Evolutionary conservation across 2,329 filamentous ascomycete species (phyloP).

Genomic region (Trichophyton schoenleinii): DNA sequence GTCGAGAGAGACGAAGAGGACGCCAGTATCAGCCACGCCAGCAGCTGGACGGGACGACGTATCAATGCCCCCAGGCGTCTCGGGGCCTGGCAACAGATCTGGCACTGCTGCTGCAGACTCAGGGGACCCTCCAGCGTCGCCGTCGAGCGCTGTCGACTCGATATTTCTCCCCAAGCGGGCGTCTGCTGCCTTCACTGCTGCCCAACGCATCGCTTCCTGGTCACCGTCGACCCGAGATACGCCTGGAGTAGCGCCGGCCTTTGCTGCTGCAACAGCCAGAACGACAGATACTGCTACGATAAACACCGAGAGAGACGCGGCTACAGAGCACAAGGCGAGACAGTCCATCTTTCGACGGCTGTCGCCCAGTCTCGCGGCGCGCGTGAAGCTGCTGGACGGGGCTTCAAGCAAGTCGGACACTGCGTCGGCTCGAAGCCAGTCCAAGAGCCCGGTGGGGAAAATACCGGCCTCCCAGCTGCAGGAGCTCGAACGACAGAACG

Average conservation of each 20-base stretch:
- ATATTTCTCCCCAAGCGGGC: constrained; percentile 11
- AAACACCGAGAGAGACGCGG: neutral
- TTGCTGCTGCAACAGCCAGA: neutral
- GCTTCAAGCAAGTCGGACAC: constrained; percentile 16
- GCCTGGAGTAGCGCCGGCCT: no score
- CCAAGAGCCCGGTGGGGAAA: constrained; percentile 24
- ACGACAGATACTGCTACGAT: neutral
- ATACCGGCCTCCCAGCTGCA: constrained; percentile 31
- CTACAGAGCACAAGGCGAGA: constrained; percentile 12
- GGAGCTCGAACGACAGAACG: constrained; percentile 29
- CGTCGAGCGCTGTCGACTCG: neutral
- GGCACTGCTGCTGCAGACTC: neutral
- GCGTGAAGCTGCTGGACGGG: constrained; percentile 31
- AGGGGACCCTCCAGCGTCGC: neutral
- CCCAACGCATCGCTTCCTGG: constrained; percentile 13
- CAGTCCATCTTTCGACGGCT: constrained; percentile 31
- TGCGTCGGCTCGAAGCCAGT: constrained; percentile 15
- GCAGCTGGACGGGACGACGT: constrained; percentile 5
- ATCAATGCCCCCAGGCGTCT: constrained; percentile 1
- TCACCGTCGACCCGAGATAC: constrained; percentile 4
- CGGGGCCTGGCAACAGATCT: neutral
- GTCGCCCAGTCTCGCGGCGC: constrained; percentile 31
- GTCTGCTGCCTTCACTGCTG: constrained; percentile 6
- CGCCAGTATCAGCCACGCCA: constrained; percentile 1
- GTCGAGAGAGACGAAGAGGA: no score